phyloP scores from a whole-genome alignment of 352 stramenopile species.

The Phytopythium aichiense region DNA sequence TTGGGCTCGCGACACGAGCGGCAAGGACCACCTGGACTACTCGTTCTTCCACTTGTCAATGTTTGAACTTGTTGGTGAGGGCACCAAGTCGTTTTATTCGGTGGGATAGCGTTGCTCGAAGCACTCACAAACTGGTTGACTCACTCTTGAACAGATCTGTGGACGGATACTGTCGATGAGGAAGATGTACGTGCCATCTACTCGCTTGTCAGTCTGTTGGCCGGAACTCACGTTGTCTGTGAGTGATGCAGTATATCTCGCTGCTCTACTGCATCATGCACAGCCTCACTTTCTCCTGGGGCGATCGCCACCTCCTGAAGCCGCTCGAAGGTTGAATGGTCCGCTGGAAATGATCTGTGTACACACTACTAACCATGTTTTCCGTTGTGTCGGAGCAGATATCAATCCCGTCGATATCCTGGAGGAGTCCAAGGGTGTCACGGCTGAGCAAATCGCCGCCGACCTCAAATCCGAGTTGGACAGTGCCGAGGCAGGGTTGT shows the following conservation, averaged over 20 bases:
- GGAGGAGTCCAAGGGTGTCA: conserved; percentile 42
- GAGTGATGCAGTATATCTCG: conserved; percentile 53
- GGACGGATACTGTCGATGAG: conserved; percentile 58
- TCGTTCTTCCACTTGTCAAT: conserved; percentile 78
- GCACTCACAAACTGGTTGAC: neutral
- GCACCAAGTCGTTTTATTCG: neutral
- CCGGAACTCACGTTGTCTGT: neutral
- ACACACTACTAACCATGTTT: neutral
- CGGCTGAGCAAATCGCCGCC: conserved; percentile 37
- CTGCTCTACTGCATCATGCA: conserved; percentile 76
- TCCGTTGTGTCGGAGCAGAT: conserved; percentile 19
- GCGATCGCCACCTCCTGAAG: conserved; percentile 45
- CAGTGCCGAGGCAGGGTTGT: conserved; percentile 32
- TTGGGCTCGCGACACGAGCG: conserved; percentile 57
- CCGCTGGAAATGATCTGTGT: neutral
- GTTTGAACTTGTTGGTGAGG: conserved; percentile 75
- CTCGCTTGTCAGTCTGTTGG: neutral
- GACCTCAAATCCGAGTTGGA: conserved; percentile 47
- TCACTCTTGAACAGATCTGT: conserved; percentile 35
- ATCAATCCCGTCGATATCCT: conserved; percentile 53
- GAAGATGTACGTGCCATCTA: conserved; percentile 47
- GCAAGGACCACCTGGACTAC: conserved; percentile 53
- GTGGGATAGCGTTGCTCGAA: neutral
- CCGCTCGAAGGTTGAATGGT: conserved; percentile 34
- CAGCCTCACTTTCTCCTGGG: conserved; percentile 48